Conservation (phyloP, 1,284 basidiomycete genomes). For the Sanghuangporus baumii region DNA sequence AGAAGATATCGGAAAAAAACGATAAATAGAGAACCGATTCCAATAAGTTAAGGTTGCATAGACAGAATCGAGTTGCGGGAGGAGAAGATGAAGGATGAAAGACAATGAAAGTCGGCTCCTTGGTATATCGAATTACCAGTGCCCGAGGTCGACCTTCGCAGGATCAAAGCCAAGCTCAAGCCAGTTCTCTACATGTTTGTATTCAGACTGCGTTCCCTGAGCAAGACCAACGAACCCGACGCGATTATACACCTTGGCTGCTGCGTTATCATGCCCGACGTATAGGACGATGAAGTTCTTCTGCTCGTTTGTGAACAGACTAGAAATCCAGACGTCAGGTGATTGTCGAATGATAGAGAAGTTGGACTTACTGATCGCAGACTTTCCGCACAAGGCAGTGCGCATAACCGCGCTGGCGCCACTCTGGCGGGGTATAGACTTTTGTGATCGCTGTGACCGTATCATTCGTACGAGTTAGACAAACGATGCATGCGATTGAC, state of each 20-base stretch:
- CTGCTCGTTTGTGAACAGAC: conserved; percentile 33
- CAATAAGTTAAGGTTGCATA: background rate
- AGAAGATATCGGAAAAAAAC: background rate
- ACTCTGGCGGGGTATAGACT: conserved; percentile 51
- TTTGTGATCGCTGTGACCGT: conserved; percentile 57
- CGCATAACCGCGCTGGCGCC: conserved; percentile 48
- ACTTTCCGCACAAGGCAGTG: conserved; percentile 51
- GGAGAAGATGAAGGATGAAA: background rate
- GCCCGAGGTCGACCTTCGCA: conserved; percentile 41
- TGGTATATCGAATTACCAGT: conserved; percentile 42
- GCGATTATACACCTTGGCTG: conserved; percentile 49
- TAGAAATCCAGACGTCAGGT: conserved; percentile 14
- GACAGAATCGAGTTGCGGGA: background rate
- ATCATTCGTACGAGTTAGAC: conserved; percentile 49
- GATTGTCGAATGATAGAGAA: background rate
- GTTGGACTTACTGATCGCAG: conserved; percentile 35
- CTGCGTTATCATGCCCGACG: conserved; percentile 49
- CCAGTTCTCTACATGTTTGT: conserved; percentile 48
- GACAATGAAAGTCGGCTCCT: background rate
- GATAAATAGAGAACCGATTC: background rate
- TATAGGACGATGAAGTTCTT: conserved; percentile 42
- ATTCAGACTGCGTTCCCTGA: conserved; percentile 22
- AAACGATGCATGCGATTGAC: conserved; percentile 58
- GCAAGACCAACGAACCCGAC: conserved; percentile 55
- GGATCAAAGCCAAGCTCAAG: conserved; percentile 57